phyloP scores from a whole-genome alignment of 2,329 filamentous ascomycete genomes.

The Macroventuria anomochaeta region DNA sequence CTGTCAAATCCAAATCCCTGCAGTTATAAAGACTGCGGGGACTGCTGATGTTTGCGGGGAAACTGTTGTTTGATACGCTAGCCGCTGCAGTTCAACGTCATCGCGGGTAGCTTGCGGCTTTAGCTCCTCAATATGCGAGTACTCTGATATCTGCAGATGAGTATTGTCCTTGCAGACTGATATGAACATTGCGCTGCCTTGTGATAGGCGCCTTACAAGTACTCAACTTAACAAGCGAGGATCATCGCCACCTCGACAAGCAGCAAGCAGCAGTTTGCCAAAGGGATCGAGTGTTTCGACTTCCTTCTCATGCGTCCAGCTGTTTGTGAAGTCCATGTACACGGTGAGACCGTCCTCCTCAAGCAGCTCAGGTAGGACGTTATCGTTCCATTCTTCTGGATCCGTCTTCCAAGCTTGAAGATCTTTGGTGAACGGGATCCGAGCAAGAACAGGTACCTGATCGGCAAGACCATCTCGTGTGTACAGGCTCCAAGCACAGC shows the following conservation, averaged over 20 bases:
- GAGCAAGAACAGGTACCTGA: slow-evolving; percentile 30
- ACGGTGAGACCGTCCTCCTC: slow-evolving; percentile 24
- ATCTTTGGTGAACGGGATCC: slow-evolving; percentile 30
- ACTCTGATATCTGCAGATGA: neutral
- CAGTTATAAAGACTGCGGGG: slow-evolving; percentile 3
- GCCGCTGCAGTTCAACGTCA: slow-evolving; percentile 10
- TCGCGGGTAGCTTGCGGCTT: neutral
- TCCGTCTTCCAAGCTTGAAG: slow-evolving; percentile 24
- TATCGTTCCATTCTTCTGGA: slow-evolving; percentile 20
- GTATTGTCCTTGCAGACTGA: neutral
- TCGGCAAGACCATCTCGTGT: slow-evolving; percentile 31
- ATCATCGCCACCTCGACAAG: slow-evolving; percentile 34
- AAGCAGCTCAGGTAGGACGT: slow-evolving; percentile 2
- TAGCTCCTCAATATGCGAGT: slow-evolving; percentile 2
- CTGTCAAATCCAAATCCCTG: neutral
- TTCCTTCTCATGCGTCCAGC: slow-evolving; percentile 22
- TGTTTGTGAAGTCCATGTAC: slow-evolving; percentile 30
- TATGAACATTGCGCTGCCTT: neutral
- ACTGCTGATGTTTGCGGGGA: slow-evolving; percentile 6
- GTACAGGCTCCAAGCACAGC: slow-evolving; percentile 32
- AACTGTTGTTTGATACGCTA: slow-evolving; percentile 4
- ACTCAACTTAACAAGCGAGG: slow-evolving; percentile 23
- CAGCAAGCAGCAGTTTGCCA: slow-evolving; percentile 33
- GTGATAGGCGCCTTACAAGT: neutral
- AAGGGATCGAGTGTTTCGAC: slow-evolving; percentile 26